Base-by-base conservation (phyloP, 768 basidiomycete genomes). In the Cantharellus cinnabarinus region DNA sequence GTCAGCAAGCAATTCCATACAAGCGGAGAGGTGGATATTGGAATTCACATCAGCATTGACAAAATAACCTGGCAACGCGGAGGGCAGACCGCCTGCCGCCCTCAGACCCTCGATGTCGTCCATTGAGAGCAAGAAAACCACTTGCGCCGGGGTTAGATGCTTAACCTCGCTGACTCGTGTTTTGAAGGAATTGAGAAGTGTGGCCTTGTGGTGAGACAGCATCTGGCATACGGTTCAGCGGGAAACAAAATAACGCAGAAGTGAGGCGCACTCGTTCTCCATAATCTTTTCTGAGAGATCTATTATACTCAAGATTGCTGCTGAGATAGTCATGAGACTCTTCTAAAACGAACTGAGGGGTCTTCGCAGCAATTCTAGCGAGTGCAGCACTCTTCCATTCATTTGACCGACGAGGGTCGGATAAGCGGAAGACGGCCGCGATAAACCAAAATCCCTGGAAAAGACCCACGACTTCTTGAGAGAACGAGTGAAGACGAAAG, bases 391-490 rank as follows among this genome's bases (percentile, higher is more conserved):
- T 73, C 55, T 88, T 77, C 84, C 89, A 89, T 51, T 65, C 56
- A 38, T 53, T 56, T 2, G 57, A 48, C 5, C 2, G 2, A 5
- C 62, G 42, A 65, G 35, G 58, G 52, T 73, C 70, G 2, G 88
- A 83, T 64, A 97, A 85, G 29, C 83, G 78, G 65, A 94, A 90
- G 14, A 94, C 77, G 35, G 86, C 78, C 67, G 88, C 90, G 20
- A 97, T 70, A 70, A 93, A 90, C 94, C 94, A 99, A 71, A 91
- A 76, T 66, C 89, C 90, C 50, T 91, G 79, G 77, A 95, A 98
- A 29, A 89, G 72, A 3, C 80, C 73, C 5, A 84, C 80, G 7
- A 89, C 67, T 34, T 80, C 80, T 3, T 79, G 66, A 0, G 81
- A 74, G 20, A 80, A 70, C 37, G 75, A 69, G 15, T 73, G 57